phyloP scores from a whole-genome alignment of 164 flowering plant species.

The Aristolochia fimbriata region DNA sequence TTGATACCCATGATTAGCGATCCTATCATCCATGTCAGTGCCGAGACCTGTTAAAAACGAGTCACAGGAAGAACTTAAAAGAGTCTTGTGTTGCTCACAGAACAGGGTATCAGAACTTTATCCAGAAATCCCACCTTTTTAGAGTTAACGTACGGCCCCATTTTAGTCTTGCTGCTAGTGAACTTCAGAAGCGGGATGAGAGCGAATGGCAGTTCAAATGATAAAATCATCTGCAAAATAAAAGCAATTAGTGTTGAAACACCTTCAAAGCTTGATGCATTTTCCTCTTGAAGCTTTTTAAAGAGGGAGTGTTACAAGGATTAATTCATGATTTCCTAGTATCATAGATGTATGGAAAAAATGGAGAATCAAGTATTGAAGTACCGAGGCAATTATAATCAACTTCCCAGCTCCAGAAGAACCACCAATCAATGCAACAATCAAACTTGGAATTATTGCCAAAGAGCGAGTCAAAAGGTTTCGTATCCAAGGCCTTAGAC shows the following conservation, averaged over 20 bases:
- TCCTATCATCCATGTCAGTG: conserved; percentile 69
- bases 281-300: no score
- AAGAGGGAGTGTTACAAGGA: neutral
- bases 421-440: conserved; percentile 84
- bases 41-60: conserved; percentile 42
- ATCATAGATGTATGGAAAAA: neutral
- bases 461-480: conserved; percentile 75
- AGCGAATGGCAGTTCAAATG: conserved; percentile 95
- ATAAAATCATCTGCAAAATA: conserved; percentile 71
- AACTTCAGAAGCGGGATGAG: conserved; percentile 91
- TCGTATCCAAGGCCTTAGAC: conserved; percentile 74
- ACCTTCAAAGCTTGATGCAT: no score
- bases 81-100: neutral
- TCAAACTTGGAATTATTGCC: conserved; percentile 88
- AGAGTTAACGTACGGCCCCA: conserved; percentile 73
- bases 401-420: conserved; percentile 83
- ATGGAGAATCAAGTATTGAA: neutral
- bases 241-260: no score
- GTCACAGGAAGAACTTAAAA: neutral
- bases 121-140: conserved; percentile 26
- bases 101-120: neutral
- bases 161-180: conserved; percentile 80
- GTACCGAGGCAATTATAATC: conserved; percentile 87
- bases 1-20: conserved; percentile 76
- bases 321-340: neutral